Base-by-base conservation (phyloP, 352 stramenopile genomes). In the Phytophthora litchii region DNA sequence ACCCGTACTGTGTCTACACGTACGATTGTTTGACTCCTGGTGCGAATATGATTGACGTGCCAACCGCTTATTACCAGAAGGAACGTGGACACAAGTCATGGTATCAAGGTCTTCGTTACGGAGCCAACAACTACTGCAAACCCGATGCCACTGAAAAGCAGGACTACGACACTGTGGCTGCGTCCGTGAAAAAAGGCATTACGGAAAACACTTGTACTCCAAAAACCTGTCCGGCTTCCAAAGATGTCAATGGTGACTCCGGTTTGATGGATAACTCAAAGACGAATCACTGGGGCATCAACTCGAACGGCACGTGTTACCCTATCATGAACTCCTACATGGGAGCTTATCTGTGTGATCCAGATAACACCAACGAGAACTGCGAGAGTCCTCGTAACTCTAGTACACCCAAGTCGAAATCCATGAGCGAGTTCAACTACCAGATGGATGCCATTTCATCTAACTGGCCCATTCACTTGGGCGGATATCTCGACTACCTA, bases 401-500 rank as follows among this genome's bases (percentile, higher is more conserved):
- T 0, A 70, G 7, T 4, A 69, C 74, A 0, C 60, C 70, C 14
- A 66, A 72, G 51, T 77, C 72, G 1, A 88, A 86, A 9, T 68
- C 78, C 2, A 89, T 91, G 78, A 78, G 75, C 42, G 21, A 50
- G 17, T 92, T 92, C 61, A 87, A 82, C 64, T 91, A 91, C 40
- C 74, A 83, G 12, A 80, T 86, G 63, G 80, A 90, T 44, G 72
- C 78, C 1, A 76, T 90, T 32, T 90, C 80, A 14, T 65, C 78
- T 0, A 90, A 88, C 20, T 87, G 76, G 78, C 68, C 71, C 3
- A 70, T 88, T 47, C 76, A 83, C 43, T 57, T 87, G 11, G 73
- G 70, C 3, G 75, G 63, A 0, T 91, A 91, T 55, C 61, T 64
- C 0, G 70, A 74, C 17, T 91, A 64, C 43, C 31, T 86, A 27